phyloP scores from a whole-genome alignment of 73 alveolate species.

The Symbiodinium pilosum region DNA sequence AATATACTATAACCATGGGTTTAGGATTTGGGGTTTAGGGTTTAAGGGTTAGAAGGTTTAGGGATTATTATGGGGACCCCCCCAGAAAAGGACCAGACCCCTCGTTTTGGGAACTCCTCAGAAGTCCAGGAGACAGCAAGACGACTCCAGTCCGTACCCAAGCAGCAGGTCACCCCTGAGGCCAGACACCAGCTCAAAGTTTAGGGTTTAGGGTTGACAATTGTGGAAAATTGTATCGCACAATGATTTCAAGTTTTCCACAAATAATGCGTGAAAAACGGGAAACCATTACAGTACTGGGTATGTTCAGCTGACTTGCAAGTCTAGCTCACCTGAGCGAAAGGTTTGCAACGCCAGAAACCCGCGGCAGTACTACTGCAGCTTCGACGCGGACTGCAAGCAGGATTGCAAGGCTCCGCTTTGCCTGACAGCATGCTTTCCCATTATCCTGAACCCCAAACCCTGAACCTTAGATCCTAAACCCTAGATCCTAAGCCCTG shows the following conservation, averaged over 20 bases:
- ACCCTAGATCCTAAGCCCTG: not conserved
- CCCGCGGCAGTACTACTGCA: conserved; percentile 88
- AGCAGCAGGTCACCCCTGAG: conserved; percentile 87
- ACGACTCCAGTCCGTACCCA: conserved; percentile 71
- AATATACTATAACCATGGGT: too few relatives aligned
- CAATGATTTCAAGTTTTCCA: too few relatives aligned
- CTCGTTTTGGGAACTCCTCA: not conserved
- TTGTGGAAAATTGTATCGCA: not conserved
- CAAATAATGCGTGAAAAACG: not conserved
- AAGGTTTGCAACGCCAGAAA: conserved; percentile 87
- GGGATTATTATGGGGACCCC: too few relatives aligned
- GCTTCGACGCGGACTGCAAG: conserved; percentile 90
- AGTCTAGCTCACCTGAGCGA: too few relatives aligned
- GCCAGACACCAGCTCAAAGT: not conserved
- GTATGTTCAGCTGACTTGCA: too few relatives aligned
- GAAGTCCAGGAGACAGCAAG: conserved; percentile 69
- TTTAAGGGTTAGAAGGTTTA: too few relatives aligned
- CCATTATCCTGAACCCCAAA: too few relatives aligned
- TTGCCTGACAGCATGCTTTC: too few relatives aligned
- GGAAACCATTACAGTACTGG: not conserved
- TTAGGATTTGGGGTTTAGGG: too few relatives aligned
- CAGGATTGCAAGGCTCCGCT: conserved; percentile 41
- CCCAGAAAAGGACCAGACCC: too few relatives aligned
- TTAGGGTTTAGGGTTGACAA: too few relatives aligned
- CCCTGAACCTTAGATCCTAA: not conserved